Conservation (phyloP, 208 protist genomes). For the Angomonas deanei region DNA sequence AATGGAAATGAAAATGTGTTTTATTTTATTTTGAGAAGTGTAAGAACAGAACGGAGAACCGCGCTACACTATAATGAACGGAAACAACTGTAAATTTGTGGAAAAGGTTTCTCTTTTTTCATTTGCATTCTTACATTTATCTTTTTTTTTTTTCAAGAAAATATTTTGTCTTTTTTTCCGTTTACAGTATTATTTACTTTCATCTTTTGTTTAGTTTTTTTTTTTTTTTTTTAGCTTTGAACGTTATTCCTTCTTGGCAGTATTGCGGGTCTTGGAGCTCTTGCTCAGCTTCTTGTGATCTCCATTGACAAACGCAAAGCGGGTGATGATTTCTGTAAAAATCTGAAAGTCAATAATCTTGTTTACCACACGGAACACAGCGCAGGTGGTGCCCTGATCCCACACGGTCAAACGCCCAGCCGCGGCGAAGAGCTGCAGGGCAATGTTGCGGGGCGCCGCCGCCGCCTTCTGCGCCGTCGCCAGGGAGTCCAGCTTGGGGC, state of each 20-base stretch:
- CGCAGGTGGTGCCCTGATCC: slow-evolving; percentile 76
- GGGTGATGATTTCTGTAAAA: slow-evolving; percentile 72
- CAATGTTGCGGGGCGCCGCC: slow-evolving; percentile 70
- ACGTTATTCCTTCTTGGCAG: slow-evolving; percentile 6
- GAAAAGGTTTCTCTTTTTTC: slow-evolving; percentile 1
- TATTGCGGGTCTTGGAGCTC: slow-evolving; percentile 25
- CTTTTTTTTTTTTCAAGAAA: too few species aligned
- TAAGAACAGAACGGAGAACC: too few species aligned
- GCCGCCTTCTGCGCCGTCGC: slow-evolving; percentile 67
- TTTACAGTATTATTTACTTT: not conserved
- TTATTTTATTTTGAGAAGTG: too few species aligned
- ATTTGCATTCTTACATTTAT: not conserved
- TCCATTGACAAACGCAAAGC: slow-evolving; percentile 63
- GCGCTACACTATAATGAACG: too few species aligned
- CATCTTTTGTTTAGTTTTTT: not conserved
- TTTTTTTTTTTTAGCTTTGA: not conserved
- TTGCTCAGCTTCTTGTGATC: slow-evolving; percentile 57
- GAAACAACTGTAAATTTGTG: too few species aligned
- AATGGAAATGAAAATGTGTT: not conserved
- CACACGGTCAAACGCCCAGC: slow-evolving; percentile 79
- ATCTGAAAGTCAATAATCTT: slow-evolving; percentile 85
- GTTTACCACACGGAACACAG: slow-evolving; percentile 63
- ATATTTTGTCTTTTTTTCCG: not conserved
- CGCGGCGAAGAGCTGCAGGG: slow-evolving; percentile 75
- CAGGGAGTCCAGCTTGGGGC: slow-evolving; percentile 64